Evolutionary conservation across 257 asterid genomes (phyloP).

Genomic region (Ilex asprella): DNA sequence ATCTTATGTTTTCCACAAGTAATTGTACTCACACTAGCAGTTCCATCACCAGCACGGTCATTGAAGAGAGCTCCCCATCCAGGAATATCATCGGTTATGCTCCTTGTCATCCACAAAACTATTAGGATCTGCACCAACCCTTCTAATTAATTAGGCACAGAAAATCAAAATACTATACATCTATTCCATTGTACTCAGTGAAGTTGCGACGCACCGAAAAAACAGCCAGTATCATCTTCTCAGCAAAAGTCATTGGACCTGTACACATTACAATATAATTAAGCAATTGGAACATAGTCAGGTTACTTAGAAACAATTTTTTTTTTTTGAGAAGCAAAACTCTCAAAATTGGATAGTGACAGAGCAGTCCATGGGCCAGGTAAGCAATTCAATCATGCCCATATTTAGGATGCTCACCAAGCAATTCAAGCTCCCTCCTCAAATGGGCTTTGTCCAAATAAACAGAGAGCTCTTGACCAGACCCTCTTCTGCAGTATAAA

Average conservation of each 20-base stretch:
- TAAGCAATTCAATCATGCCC: too few relatives aligned
- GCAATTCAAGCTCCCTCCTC: constrained; percentile 68
- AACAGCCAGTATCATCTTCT: constrained; percentile 54
- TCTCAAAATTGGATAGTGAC: too few relatives aligned
- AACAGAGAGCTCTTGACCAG: constrained; percentile 42
- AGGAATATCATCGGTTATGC: constrained; percentile 77
- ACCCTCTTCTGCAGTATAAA: constrained; percentile 47
- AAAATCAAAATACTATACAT: too few relatives aligned
- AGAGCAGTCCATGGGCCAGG: too few relatives aligned
- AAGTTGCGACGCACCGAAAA: constrained; percentile 49
- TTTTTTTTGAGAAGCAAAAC: too few relatives aligned
- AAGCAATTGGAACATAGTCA: too few relatives aligned
- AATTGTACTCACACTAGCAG: constrained; percentile 57
- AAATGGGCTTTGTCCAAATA: constrained; percentile 65
- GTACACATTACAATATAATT: background rate
- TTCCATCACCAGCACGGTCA: constrained; percentile 90
- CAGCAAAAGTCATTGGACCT: constrained; percentile 96
- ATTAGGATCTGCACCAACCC: constrained; percentile 36
- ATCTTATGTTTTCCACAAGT: background rate
- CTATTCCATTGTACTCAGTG: background rate
- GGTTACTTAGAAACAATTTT: too few relatives aligned
- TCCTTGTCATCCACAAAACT: constrained; percentile 90
- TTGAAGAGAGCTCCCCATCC: constrained; percentile 86
- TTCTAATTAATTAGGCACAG: background rate
- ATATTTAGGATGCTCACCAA: constrained; percentile 33